Conservation (phyloP, 1,284 basidiomycete genomes). For the Apiotrichum gamsii region DNA sequence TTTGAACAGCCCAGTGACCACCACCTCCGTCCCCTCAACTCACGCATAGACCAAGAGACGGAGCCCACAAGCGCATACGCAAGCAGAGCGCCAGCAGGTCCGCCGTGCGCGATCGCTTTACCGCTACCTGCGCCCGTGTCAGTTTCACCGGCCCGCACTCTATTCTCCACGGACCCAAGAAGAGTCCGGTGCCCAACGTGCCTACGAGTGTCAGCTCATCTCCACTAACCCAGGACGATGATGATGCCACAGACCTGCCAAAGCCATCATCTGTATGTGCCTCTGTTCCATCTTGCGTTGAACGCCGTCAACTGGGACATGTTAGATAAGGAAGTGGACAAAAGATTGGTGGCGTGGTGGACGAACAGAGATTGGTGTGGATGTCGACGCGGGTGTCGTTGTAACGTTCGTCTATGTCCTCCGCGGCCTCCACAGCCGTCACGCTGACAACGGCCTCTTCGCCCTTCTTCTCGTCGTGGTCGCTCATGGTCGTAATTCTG, state of each 20-base stretch:
- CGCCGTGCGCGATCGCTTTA: conserved; percentile 48
- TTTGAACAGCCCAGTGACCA: too few species aligned
- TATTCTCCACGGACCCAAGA: conserved; percentile 61
- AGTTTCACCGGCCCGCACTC: too few species aligned
- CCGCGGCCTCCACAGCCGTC: too few species aligned
- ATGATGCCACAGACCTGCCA: too few species aligned
- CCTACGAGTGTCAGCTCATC: conserved; percentile 24
- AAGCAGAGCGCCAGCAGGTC: conserved; percentile 46
- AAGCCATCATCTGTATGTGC: conserved; percentile 39
- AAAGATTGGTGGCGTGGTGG: too few species aligned
- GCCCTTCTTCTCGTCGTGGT: too few species aligned
- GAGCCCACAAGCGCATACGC: conserved; percentile 20
- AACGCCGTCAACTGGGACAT: conserved; percentile 17
- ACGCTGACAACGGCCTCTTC: too few species aligned
- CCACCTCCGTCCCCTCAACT: conserved; percentile 4
- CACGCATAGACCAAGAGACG: conserved; percentile 23
- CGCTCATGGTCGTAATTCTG: too few species aligned
- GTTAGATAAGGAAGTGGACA: too few species aligned
- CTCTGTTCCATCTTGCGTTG: conserved; percentile 31
- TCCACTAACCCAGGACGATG: too few species aligned
- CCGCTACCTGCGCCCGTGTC: too few species aligned
- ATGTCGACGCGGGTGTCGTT: neutral
- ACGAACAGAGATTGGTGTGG: neutral
- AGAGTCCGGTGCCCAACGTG: conserved; percentile 59
- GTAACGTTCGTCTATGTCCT: too few species aligned